Conservation (phyloP, 257 asterid genomes). For the Forsythia viridissima region DNA sequence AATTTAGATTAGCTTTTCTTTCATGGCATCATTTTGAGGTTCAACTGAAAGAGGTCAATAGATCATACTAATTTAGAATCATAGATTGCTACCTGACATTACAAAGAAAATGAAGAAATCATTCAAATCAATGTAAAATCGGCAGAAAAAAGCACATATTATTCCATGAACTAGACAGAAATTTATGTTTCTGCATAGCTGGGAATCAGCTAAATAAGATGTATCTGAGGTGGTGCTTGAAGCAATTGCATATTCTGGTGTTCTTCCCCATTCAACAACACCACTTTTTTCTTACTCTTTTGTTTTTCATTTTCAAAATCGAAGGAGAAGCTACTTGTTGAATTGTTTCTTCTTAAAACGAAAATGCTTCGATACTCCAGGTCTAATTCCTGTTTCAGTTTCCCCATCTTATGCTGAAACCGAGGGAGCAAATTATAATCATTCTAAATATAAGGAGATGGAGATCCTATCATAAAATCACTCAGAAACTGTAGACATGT, state of each 20-base stretch:
- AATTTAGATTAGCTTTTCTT: not conserved
- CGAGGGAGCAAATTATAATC: not conserved
- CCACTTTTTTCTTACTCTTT: not conserved
- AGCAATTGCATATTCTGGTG: not conserved
- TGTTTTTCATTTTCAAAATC: slow-evolving; percentile 2
- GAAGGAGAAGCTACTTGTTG: not conserved
- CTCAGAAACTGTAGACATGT: not conserved
- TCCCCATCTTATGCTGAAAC: not conserved
- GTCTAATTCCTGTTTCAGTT: not conserved
- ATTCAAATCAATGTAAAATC: not conserved
- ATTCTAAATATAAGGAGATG: not conserved
- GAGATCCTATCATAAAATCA: not conserved
- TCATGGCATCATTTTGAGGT: not conserved
- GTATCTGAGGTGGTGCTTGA: not conserved
- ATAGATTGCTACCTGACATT: not conserved
- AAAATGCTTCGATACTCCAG: slow-evolving; percentile 4
- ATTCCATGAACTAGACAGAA: not conserved
- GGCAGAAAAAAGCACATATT: not conserved
- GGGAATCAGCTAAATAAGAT: slow-evolving; percentile 15
- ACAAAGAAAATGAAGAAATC: no score
- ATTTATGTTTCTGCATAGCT: not conserved
- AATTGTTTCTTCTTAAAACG: not conserved
- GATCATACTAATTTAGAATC: not conserved
- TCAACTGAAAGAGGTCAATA: not conserved
- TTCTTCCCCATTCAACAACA: not conserved